Conservation (phyloP, 306 rosid genomes). For the Ochetophila trinervis region DNA sequence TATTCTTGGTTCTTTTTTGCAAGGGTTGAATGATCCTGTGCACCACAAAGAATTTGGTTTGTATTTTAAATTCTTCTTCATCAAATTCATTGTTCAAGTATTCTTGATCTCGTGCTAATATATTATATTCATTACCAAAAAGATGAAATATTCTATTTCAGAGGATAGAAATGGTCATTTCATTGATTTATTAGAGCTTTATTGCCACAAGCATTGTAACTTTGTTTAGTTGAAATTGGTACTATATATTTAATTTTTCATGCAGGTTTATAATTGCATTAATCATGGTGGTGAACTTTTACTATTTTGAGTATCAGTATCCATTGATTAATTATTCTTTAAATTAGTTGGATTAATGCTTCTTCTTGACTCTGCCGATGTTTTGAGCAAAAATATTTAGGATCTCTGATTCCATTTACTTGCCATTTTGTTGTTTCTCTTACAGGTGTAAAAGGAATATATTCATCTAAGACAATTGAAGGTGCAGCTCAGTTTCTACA, state of each 20-base stretch:
- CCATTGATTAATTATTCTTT: too few species aligned
- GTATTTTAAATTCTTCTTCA: conserved; percentile 25
- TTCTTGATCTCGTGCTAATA: conserved; percentile 21
- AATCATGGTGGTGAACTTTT: too few species aligned
- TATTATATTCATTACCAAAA: not conserved
- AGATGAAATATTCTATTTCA: not conserved
- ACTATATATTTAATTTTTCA: too few species aligned
- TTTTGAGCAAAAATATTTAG: not conserved
- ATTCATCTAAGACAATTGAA: conserved; percentile 66
- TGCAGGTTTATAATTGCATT: too few species aligned
- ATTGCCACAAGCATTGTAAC: too few species aligned
- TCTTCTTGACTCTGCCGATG: too few species aligned
- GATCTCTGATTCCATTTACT: conserved; percentile 10
- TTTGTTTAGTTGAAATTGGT: too few species aligned
- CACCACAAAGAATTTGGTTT: conserved; percentile 92
- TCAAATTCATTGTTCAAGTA: conserved; percentile 16
- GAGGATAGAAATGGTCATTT: not conserved
- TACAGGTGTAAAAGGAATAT: conserved; percentile 75
- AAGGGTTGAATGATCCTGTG: conserved; percentile 81
- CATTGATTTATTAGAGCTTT: not conserved
- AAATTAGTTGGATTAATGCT: too few species aligned
- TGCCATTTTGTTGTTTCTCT: conserved; percentile 14
- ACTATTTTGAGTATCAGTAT: too few species aligned
- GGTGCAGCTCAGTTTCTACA: conserved; percentile 66
- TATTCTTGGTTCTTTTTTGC: conserved; percentile 77